Percentiles rank a stretch among this genome's conserved stretches.
Conservation (phyloP, 2,329 filamentous ascomycete species). For the Neopestalotiopsis sp. region DNA sequence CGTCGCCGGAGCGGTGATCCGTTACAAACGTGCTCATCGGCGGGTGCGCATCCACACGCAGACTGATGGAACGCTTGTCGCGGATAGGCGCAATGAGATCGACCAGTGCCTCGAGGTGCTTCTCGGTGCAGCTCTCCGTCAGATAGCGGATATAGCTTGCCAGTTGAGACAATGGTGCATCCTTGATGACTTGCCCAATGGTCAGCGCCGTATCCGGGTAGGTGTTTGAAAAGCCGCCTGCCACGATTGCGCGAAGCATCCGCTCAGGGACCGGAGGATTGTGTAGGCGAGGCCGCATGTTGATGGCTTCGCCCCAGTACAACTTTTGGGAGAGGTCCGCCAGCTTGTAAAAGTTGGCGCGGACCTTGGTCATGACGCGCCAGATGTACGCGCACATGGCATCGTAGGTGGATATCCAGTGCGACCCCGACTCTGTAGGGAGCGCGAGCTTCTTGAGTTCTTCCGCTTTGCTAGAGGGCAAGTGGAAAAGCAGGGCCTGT, state of each 20-base stretch:
- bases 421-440: background rate
- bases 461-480: slow-evolving; percentile 6
- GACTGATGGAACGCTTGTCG: slow-evolving; percentile 4
- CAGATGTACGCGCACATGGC: slow-evolving; percentile 35
- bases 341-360: background rate
- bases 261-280: slow-evolving; percentile 38
- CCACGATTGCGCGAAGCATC: slow-evolving; percentile 44
- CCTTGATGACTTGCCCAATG: background rate
- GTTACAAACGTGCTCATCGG: slow-evolving; percentile 10
- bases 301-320: background rate
- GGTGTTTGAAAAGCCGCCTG: slow-evolving; percentile 28
- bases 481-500: background rate
- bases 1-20: slow-evolving; percentile 4
- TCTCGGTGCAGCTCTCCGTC: slow-evolving; percentile 18
- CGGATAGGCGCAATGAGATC: background rate
- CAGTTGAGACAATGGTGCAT: slow-evolving; percentile 23
- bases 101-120: background rate
- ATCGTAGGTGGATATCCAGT: slow-evolving; percentile 13
- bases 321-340: background rate
- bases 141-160: background rate
- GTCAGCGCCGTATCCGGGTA: background rate
- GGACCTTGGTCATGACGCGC: slow-evolving; percentile 39
- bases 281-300: slow-evolving; percentile 33
- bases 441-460: background rate
- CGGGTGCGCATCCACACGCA: slow-evolving; percentile 9